phyloP scores from a whole-genome alignment of 2,329 filamentous ascomycete genomes.

The Colletotrichum chrysophilum region DNA sequence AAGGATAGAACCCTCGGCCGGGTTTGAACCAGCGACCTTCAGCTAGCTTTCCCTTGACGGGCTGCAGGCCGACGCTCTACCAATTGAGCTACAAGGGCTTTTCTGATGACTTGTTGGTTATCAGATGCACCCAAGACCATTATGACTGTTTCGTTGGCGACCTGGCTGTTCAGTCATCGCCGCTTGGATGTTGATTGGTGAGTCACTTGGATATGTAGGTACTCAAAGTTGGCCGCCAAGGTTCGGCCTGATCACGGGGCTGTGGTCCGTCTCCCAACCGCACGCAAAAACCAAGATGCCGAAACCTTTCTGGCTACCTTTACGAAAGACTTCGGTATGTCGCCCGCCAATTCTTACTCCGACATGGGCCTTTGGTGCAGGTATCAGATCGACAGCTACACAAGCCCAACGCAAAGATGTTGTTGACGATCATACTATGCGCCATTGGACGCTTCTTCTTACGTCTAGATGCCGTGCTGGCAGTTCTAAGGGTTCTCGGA shows the following conservation, averaged over 20 bases:
- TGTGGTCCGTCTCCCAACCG: neutral
- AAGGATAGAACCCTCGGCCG: neutral
- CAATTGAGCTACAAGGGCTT: neutral
- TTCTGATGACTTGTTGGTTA: neutral
- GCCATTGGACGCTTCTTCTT: neutral
- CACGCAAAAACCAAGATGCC: neutral
- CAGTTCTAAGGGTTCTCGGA: neutral
- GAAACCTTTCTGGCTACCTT: neutral
- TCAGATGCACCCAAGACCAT: neutral
- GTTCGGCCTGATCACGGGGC: neutral
- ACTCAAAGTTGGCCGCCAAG: neutral
- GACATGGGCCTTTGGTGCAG: neutral
- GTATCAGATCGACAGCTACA: neutral
- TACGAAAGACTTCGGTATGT: neutral
- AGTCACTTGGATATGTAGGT: neutral
- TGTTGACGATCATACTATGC: neutral
- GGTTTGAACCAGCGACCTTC: neutral
- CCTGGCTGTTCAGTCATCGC: neutral
- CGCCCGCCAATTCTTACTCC: neutral
- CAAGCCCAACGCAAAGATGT: neutral
- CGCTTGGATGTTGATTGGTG: neutral
- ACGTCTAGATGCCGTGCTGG: neutral
- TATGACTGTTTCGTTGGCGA: neutral
- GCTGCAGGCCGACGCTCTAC: neutral
- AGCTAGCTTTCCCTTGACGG: neutral